Conservation (phyloP, 2,329 filamentous ascomycete genomes). For the Epicoccum sorghinum region DNA sequence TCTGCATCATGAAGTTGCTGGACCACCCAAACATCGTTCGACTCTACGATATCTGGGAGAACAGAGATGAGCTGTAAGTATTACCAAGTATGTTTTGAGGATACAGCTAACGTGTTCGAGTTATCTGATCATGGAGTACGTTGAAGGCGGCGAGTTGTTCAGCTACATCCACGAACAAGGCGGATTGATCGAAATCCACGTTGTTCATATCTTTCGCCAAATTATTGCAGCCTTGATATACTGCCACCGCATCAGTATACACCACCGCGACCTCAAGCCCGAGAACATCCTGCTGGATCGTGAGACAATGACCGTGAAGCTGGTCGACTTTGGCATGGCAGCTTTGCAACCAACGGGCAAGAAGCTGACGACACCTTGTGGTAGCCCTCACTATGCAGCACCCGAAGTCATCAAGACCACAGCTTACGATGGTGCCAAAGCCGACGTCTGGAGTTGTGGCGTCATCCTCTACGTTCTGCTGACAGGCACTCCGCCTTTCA, state of each 20-base stretch:
- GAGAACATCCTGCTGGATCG: constrained; percentile 91
- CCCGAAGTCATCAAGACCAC: constrained; percentile 83
- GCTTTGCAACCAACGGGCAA: constrained; percentile 82
- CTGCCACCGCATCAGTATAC: constrained; percentile 93
- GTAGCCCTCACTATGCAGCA: constrained; percentile 95
- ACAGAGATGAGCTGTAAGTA: constrained; percentile 86
- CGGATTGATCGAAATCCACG: constrained; percentile 77
- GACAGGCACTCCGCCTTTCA: constrained; percentile 82
- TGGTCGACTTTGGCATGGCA: constrained; percentile 98
- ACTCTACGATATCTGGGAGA: constrained; percentile 97
- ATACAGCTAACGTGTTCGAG: constrained; percentile 55
- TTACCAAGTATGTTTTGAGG: neutral
- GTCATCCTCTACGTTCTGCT: constrained; percentile 84
- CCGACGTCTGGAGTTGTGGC: constrained; percentile 90
- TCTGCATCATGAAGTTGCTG: constrained; percentile 95
- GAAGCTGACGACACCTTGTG: constrained; percentile 86
- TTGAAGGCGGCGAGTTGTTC: constrained; percentile 84
- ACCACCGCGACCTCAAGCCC: constrained; percentile 93
- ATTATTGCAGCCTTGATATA: constrained; percentile 91
- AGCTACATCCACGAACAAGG: constrained; percentile 79
- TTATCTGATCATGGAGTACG: constrained; percentile 92
- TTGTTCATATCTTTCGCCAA: constrained; percentile 86
- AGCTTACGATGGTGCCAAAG: constrained; percentile 81
- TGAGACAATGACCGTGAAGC: constrained; percentile 76
- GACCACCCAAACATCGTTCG: constrained; percentile 95